Base-by-base conservation (phyloP, 2,329 filamentous ascomycete species). In the Clarireedia paspali region DNA sequence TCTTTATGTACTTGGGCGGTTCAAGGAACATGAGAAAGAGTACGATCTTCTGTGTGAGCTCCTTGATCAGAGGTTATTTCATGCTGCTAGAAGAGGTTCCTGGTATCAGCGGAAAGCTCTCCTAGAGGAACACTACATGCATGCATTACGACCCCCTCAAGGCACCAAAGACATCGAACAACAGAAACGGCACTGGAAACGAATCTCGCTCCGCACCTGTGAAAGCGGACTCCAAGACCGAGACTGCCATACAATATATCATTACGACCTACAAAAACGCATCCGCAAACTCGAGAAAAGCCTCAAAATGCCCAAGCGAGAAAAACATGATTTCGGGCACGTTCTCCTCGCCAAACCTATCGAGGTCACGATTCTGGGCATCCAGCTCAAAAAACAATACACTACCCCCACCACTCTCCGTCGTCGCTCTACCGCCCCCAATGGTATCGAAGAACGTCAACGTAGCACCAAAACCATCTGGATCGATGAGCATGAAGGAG, bases 51-150 rank as follows among this genome's bases (percentile, higher is more conserved):
- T 96, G 1, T 77, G 73, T 0, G 88, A 94, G 65, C 78, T 99
- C 3, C 81, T 99, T 0, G 73, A 74, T 3, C 94, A 99, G 68
- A 81, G 81, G 4, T 77, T 96, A 0, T 97, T 97, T 65, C 91
- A 97, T 65, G 78, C 88, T 45, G 83, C 91, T 1, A 82, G 91
- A 27, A 82, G 94, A 44, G 94, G 94, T 0, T 83, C 85, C 0
- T 99, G 94, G 94, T 97, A 97, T 68, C 91, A 96, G 67, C 88
- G 94, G 20, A 96, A 95, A 71, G 94, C 92, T 1, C 75, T 99
- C 1, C 72, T 99, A 2, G 94, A 99, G 73, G 94, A 99, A 69
- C 91, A 95, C 68, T 97, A 99, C 70, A 91, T 97, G 88, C 79
- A 84, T 66, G 75, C 78, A 4, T 68, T 88, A 5, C 59, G 59